Conservation (phyloP, 257 asterid species). For the Henckelia pumila region DNA sequence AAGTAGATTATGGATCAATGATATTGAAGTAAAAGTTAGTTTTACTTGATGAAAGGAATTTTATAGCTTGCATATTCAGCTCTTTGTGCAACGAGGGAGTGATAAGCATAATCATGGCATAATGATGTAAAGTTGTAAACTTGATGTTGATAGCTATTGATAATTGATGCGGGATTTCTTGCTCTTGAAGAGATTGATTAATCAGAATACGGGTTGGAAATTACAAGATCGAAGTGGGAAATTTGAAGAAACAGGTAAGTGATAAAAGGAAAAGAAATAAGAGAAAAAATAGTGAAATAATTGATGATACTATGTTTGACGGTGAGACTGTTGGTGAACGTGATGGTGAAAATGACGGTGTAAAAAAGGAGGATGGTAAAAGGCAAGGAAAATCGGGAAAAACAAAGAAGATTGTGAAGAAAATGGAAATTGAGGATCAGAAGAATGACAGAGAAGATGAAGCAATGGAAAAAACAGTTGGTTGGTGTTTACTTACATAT, state of each 20-base stretch:
- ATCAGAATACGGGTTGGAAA: conserved; percentile 57
- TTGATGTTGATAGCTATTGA: not conserved
- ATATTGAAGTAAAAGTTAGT: too few relatives aligned
- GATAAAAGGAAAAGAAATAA: conserved; percentile 41
- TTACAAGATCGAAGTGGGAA: conserved; percentile 36
- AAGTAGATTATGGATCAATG: too few relatives aligned
- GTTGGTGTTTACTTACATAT: conserved; percentile 39
- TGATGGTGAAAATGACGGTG: conserved; percentile 29
- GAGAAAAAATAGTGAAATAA: conserved; percentile 32
- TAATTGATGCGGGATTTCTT: conserved; percentile 61
- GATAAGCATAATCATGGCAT: not conserved
- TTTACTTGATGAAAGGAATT: too few relatives aligned
- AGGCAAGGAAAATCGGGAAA: conserved; percentile 39
- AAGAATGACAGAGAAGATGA: conserved; percentile 31
- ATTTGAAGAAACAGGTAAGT: conserved; percentile 30
- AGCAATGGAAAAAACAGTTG: conserved; percentile 35
- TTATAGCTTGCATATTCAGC: too few relatives aligned
- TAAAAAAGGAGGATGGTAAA: conserved; percentile 31
- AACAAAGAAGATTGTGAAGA: conserved; percentile 39
- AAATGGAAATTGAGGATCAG: conserved; percentile 32
- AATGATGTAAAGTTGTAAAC: not conserved
- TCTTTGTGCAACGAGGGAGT: not conserved
- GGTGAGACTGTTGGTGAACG: conserved; percentile 35
- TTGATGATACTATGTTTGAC: conserved; percentile 20
- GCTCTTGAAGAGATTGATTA: conserved; percentile 91